Percentiles rank a stretch among this genome's conserved stretches.
These are phyloP conservation scores for Eucalyptus marginata DNA, from an alignment of 345 rosid species.

Conservation along the genomic window DNA sequence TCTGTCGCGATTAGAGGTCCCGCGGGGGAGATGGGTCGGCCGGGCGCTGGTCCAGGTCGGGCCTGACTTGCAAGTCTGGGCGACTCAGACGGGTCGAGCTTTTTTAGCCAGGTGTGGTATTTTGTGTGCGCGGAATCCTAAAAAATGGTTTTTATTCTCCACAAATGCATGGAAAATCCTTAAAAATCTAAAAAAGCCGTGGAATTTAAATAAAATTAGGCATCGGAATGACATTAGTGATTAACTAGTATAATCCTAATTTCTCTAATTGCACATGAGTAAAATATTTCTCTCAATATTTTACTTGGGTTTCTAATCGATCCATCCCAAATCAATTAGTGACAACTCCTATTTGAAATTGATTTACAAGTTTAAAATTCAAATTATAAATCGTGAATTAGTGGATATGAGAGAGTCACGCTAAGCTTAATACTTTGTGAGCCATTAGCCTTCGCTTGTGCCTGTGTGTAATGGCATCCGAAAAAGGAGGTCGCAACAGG, in stretches of 20 bases:
- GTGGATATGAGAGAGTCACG: rapidly evolving
- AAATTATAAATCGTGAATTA: rapidly evolving
- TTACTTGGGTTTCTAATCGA: rapidly evolving
- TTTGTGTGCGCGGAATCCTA: too few relatives aligned
- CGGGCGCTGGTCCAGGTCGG: too few relatives aligned
- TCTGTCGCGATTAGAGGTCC: too few relatives aligned
- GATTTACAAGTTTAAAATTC: too few relatives aligned
- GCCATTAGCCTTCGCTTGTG: rapidly evolving
- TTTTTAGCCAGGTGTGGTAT: rapidly evolving
- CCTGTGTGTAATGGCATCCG: rapidly evolving
- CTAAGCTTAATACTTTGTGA: too few relatives aligned
- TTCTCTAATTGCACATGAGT: rapidly evolving
- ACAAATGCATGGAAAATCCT: rapidly evolving
- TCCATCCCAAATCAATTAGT: rapidly evolving
- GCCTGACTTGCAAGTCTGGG: too few relatives aligned
- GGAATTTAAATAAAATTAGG: too few relatives aligned
- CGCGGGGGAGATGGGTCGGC: too few relatives aligned
- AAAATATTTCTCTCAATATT: rapidly evolving
- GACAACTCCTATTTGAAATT: rapidly evolving
- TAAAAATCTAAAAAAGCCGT: rapidly evolving
- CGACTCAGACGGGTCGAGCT: too few relatives aligned
- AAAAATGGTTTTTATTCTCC: too few relatives aligned
- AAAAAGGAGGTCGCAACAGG: rapidly evolving
- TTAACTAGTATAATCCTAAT: rapidly evolving
- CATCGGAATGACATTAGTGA: rapidly evolving